These are phyloP conservation scores for Amborella trichopoda DNA, from an alignment of 164 flowering plant species.

Conservation along the genomic window DNA sequence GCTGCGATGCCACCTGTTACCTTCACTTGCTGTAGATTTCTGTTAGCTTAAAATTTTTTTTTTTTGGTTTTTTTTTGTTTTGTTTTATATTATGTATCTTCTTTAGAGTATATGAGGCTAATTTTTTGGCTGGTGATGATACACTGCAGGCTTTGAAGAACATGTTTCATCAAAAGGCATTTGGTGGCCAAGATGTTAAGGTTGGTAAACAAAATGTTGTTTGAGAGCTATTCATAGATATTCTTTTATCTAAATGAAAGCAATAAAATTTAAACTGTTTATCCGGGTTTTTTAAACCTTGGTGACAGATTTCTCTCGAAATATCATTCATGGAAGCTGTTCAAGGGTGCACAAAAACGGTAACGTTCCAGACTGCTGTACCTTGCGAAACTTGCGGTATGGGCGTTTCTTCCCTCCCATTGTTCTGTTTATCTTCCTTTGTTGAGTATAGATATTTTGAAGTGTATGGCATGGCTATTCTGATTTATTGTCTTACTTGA, in stretches of 20 bases:
- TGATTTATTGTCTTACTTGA: not conserved
- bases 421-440: not conserved
- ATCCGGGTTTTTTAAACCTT: too few species aligned
- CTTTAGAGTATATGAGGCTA: too few species aligned
- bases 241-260: too few species aligned
- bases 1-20: too few species aligned
- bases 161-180: constrained; percentile 22
- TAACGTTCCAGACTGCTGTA: constrained; percentile 52
- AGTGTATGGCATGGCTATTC: too few species aligned
- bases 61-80: too few species aligned
- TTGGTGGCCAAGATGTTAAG: constrained; percentile 64
- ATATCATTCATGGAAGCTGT: constrained; percentile 98
- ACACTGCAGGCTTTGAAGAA: constrained; percentile 30
- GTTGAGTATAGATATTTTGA: not conserved
- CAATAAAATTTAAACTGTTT: too few species aligned
- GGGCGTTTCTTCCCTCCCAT: constrained; percentile 3
- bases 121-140: not conserved
- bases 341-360: constrained; percentile 79
- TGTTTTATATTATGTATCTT: too few species aligned
- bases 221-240: not conserved
- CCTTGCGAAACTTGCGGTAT: constrained; percentile 84
- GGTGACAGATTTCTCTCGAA: constrained; percentile 57
- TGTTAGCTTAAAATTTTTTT: too few species aligned
- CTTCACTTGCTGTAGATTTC: too few species aligned
- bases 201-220: constrained; percentile 12